Percentiles rank a stretch among this genome's conserved stretches.
phyloP scores from a whole-genome alignment of 352 stramenopile species.

The Phytophthora crassamura region DNA sequence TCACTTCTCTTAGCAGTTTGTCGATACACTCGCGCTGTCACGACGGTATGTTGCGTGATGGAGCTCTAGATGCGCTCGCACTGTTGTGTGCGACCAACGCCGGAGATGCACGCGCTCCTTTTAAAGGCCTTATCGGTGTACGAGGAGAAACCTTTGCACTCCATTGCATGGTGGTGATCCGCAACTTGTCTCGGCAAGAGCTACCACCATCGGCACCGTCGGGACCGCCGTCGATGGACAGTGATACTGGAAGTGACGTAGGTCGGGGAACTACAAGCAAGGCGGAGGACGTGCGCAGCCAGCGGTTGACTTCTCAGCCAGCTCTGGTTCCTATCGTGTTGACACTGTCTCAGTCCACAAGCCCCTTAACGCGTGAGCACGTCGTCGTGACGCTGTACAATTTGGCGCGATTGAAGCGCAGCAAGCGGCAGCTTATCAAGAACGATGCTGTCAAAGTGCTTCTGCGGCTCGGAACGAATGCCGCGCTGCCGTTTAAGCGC shows the following conservation, averaged over 20 bases:
- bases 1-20: slow-evolving; percentile 71
- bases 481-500: slow-evolving; percentile 55
- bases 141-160: slow-evolving; percentile 75
- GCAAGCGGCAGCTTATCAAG: slow-evolving; percentile 73
- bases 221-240: background rate
- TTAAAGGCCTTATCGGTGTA: slow-evolving; percentile 64
- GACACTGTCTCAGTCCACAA: slow-evolving; percentile 53
- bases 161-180: slow-evolving; percentile 67
- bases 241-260: slow-evolving; percentile 6
- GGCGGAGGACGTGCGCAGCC: slow-evolving; percentile 55
- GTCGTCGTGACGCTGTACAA: slow-evolving; percentile 76
- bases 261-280: slow-evolving; percentile 10
- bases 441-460: slow-evolving; percentile 82
- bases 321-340: slow-evolving; percentile 66
- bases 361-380: slow-evolving; percentile 66
- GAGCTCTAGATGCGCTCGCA: slow-evolving; percentile 63
- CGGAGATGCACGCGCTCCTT: slow-evolving; percentile 50
- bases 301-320: slow-evolving; percentile 60
- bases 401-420: slow-evolving; percentile 58
- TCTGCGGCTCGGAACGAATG: slow-evolving; percentile 53
- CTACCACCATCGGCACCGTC: background rate
- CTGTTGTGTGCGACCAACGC: slow-evolving; percentile 55
- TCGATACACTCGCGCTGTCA: slow-evolving; percentile 67
- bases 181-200: slow-evolving; percentile 69
- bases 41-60: slow-evolving; percentile 79